Base-by-base conservation (phyloP, 164 flowering plant species). In the Cinnamomum micranthum region DNA sequence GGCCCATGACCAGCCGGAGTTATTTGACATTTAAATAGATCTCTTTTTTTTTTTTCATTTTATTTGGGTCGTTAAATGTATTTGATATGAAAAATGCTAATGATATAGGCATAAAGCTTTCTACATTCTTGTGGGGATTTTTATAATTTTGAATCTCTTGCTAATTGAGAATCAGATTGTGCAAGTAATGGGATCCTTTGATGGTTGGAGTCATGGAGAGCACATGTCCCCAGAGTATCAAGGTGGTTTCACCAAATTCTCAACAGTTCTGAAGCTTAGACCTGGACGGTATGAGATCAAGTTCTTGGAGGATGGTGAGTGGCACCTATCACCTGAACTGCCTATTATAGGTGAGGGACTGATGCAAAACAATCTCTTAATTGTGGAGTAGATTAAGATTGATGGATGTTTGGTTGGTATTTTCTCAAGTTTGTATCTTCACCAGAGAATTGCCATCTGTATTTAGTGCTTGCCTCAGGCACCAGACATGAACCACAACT, bases 141-240 rank as follows among this genome's bases (percentile, higher is more conserved):
- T 35, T 35, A 12, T 41, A 23, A 22, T 60, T 28, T 35, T 55
- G 60, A 5, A 17, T 74, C 60, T 68, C 17, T 41, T 41, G 10
- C 47, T 41, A 3, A 23, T 65, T 74, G 64, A 62, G 9, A 20
- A 69, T 25, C 82, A 95, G 99, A 87, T 85, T 77, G 98, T 93
- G 63, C 93, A 91, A 86, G 97, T 93, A 31, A 90, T 95, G 99
- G 99, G 99, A 31, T 82, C 86, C 27, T 95, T 92, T 80, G 98
- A 93, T 75, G 93, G 97, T 33, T 95, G 99, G 99, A 92, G 91
- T 80, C 89, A 87, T 77, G 97, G 99, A 73, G 97, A 95, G 79
- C 81, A 84, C 75, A 77, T 95, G 73, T 95, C 99, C 62, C 90
- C 93, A 23, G 96, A 95, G 63, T 92, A 90, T 69, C 85, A 85